A percentile compares a stretch with the other conserved stretches of the same genome.
Evolutionary conservation across 345 rosid species (phyloP).

Genomic region (Rhizophora mangle): DNA sequence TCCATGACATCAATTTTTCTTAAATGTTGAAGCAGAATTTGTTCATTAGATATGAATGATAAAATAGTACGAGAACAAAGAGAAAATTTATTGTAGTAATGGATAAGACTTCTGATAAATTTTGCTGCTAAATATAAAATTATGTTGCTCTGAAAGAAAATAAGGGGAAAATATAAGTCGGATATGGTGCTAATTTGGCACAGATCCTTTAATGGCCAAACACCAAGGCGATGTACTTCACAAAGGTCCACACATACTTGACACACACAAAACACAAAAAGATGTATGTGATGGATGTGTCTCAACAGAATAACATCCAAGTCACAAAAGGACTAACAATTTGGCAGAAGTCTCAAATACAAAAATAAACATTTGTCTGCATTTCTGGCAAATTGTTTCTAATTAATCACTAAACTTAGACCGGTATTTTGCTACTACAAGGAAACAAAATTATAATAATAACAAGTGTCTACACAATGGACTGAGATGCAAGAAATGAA

Average conservation of each 20-base stretch:
- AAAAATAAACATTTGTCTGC: background rate
- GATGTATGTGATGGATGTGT: no score
- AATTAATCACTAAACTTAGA: background rate
- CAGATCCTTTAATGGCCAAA: no score
- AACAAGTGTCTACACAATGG: background rate
- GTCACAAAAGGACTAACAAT: background rate
- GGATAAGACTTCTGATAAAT: no score
- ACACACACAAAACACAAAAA: no score
- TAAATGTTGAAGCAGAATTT: background rate
- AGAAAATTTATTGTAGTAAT: no score
- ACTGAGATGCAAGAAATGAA: constrained; percentile 5
- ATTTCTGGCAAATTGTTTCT: background rate
- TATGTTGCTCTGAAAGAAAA: no score
- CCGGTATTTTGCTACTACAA: background rate
- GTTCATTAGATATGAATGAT: background rate
- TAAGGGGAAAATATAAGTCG: no score
- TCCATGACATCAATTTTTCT: background rate
- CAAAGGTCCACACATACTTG: no score
- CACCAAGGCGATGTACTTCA: no score
- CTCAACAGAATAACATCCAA: background rate
- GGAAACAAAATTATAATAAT: background rate
- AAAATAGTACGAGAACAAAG: no score
- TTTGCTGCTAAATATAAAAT: no score
- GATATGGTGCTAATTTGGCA: no score
- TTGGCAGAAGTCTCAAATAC: background rate